A percentile compares a stretch with the other conserved stretches of the same genome.
phyloP scores from a whole-genome alignment of 192 early-diverging fungal species.

The Geranomyces michiganensis region DNA sequence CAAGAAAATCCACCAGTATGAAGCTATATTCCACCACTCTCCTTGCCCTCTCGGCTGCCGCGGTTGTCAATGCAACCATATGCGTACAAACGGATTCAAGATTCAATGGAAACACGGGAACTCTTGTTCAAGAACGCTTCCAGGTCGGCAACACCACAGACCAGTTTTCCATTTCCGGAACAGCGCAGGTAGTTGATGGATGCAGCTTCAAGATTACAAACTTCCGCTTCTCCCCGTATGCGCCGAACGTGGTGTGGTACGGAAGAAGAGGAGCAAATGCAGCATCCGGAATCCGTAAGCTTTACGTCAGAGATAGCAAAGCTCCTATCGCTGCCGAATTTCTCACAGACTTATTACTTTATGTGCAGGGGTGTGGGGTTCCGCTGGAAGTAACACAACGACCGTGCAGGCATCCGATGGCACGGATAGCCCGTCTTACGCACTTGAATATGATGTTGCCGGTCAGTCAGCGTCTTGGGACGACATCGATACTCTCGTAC shows the following conservation, averaged over 20 bases:
- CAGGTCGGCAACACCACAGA: not conserved
- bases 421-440: not conserved
- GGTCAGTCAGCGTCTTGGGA: slow-evolving; percentile 3
- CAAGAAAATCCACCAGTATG: not conserved
- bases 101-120: slow-evolving; percentile 6
- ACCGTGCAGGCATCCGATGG: not conserved
- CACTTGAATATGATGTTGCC: not conserved
- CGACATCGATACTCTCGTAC: slow-evolving; percentile 26
- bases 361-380: not conserved
- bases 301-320: not conserved
- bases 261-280: slow-evolving; percentile 5
- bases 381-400: not conserved
- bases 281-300: not conserved
- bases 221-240: slow-evolving; percentile 15
- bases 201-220: slow-evolving; percentile 16
- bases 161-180: slow-evolving; percentile 7
- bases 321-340: not conserved
- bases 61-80: not conserved
- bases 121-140: not conserved
- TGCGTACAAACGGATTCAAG: slow-evolving; percentile 7
- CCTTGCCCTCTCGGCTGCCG: not conserved
- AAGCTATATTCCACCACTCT: not conserved
- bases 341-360: not conserved
- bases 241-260: slow-evolving; percentile 8
- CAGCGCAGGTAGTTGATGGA: slow-evolving; percentile 27